Percentiles rank a stretch among this genome's conserved stretches.
phyloP scores from a whole-genome alignment of 805 yeast genomes.

The Blastobotrys terrestris region DNA sequence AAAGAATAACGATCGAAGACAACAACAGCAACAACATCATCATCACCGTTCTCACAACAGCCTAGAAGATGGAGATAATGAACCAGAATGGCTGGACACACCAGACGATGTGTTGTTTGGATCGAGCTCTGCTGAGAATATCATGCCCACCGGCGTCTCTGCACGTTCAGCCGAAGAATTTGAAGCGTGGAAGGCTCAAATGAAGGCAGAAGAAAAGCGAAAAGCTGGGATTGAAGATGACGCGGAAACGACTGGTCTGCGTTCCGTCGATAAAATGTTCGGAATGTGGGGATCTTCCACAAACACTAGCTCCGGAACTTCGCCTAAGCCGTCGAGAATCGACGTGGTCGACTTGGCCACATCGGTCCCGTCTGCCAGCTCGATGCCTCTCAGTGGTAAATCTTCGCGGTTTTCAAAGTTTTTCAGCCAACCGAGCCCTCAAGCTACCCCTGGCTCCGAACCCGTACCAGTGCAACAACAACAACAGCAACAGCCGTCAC shows the following conservation, averaged over 20 bases:
- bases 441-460: neutral
- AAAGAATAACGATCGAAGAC: neutral
- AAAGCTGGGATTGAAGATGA: constrained; percentile 14
- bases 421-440: constrained; percentile 9
- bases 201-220: constrained; percentile 22
- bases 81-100: constrained; percentile 13
- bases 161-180: constrained; percentile 21
- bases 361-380: neutral
- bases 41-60: neutral
- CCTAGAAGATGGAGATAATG: constrained; percentile 7
- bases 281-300: constrained; percentile 13
- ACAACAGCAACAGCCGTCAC: constrained; percentile 3
- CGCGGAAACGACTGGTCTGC: neutral
- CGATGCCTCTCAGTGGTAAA: constrained; percentile 1
- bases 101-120: constrained; percentile 2
- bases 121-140: constrained; percentile 2
- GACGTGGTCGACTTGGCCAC: neutral
- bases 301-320: neutral
- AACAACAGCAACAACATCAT: too few relatives aligned
- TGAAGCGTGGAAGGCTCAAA: constrained; percentile 28
- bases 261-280: constrained; percentile 19
- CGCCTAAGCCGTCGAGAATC: neutral
- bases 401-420: constrained; percentile 19
- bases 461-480: neutral
- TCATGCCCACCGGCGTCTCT: constrained; percentile 15